A percentile compares a stretch with the other conserved stretches of the same genome.
These are phyloP conservation scores for Cryptococcus sp. DNA, from an alignment of 1,284 basidiomycete species.

Conservation along the genomic window DNA sequence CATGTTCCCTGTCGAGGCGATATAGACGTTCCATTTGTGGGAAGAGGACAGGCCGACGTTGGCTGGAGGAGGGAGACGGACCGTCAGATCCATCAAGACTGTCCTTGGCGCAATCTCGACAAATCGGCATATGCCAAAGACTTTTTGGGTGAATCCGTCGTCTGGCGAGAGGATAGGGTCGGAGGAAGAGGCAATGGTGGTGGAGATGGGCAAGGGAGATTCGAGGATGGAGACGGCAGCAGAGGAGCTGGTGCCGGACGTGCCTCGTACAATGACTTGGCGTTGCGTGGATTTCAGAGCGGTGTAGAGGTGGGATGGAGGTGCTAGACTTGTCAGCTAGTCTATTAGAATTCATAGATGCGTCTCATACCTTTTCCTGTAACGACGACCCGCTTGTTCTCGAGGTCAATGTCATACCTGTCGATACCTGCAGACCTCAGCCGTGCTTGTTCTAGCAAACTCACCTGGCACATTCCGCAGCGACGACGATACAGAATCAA, in stretches of 20 bases:
- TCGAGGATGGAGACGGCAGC: slow-evolving; percentile 48
- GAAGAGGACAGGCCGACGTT: slow-evolving; percentile 14
- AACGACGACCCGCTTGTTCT: slow-evolving; percentile 44
- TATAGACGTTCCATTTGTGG: slow-evolving; percentile 38
- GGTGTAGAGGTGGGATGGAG: slow-evolving; percentile 43
- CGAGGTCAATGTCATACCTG: slow-evolving; percentile 45
- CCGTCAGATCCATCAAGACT: slow-evolving; percentile 46
- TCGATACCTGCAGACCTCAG: slow-evolving; percentile 35
- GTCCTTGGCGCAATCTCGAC: slow-evolving; percentile 45
- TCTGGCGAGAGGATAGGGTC: slow-evolving; percentile 17
- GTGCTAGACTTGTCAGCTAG: slow-evolving; percentile 24
- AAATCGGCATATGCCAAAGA: slow-evolving; percentile 47
- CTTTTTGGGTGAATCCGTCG: slow-evolving; percentile 41
- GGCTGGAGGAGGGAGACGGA: slow-evolving; percentile 37
- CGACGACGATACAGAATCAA: slow-evolving; percentile 37
- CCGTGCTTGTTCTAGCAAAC: background rate
- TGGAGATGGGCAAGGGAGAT: slow-evolving; percentile 38
- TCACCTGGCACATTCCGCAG: slow-evolving; percentile 32
- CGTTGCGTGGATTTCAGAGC: slow-evolving; percentile 46
- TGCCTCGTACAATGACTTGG: slow-evolving; percentile 48
- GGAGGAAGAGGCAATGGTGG: slow-evolving; percentile 21
- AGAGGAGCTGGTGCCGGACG: slow-evolving; percentile 24
- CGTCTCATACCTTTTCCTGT: slow-evolving; percentile 39
- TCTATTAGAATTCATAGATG: background rate
- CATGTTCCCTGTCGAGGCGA: slow-evolving; percentile 44